Conservation (phyloP, 192 early-diverging fungal genomes). For the Podila verticillata region DNA sequence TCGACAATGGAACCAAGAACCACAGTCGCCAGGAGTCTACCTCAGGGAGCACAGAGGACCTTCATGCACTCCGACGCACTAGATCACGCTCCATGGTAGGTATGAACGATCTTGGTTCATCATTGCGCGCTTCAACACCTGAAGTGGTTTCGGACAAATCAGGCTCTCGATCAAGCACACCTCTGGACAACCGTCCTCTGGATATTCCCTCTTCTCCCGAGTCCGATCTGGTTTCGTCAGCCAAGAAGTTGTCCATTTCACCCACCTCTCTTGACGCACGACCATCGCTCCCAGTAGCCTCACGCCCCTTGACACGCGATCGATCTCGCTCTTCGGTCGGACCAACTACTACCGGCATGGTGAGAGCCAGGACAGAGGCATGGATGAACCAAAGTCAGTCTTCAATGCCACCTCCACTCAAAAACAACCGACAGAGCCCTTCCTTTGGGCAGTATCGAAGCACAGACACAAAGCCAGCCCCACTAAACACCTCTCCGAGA, state of each 20-base stretch:
- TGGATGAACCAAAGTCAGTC: slow-evolving; percentile 37
- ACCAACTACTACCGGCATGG: slow-evolving; percentile 7
- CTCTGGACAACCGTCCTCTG: not conserved
- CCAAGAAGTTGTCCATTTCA: slow-evolving; percentile 7
- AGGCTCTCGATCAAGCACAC: not conserved
- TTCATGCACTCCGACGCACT: slow-evolving; percentile 9
- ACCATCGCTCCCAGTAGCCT: not conserved
- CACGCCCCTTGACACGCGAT: not conserved
- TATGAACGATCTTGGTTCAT: not conserved
- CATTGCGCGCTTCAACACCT: too few species aligned
- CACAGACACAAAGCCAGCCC: not conserved
- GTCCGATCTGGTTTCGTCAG: not conserved
- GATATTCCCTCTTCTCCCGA: not conserved
- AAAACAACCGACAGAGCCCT: slow-evolving; percentile 1
- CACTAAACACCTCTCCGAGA: not conserved
- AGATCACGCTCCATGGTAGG: slow-evolving; percentile 8
- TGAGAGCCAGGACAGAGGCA: slow-evolving; percentile 36
- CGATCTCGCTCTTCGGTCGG: slow-evolving; percentile 32
- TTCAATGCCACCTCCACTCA: not conserved
- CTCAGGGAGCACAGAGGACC: slow-evolving; percentile 7
- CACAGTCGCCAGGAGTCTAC: not conserved
- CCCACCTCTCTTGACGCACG: not conserved
- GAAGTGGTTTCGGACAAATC: too few species aligned
- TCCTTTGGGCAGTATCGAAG: slow-evolving; percentile 3
- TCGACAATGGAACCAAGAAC: not conserved